Conservation (phyloP, 2,329 filamentous ascomycete species). For the Neoscytalidium dimidiatum region DNA sequence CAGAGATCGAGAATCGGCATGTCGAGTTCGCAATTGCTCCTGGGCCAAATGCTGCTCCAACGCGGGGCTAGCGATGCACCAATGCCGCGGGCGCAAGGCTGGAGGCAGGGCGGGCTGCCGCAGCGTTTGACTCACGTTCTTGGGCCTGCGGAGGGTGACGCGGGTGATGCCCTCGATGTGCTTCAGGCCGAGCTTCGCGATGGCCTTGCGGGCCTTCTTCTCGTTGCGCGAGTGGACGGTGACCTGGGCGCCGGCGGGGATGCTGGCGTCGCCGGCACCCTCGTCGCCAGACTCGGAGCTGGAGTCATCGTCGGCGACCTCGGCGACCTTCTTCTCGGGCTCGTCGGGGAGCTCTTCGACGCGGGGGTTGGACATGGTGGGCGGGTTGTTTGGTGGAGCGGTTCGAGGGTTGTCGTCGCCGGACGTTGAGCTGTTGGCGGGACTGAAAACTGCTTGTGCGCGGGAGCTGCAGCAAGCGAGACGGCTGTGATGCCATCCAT, state of each 20-base stretch:
- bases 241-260: conserved; percentile 83
- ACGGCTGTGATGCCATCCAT: conserved; percentile 17
- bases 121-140: conserved; percentile 80
- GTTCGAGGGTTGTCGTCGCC: conserved; percentile 23
- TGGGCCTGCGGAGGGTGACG: conserved; percentile 95
- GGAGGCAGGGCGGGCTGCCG: background rate
- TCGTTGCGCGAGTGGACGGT: conserved; percentile 98
- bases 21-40: background rate
- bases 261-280: conserved; percentile 59
- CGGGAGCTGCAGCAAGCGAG: conserved; percentile 16
- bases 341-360: conserved; percentile 96
- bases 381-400: conserved; percentile 33
- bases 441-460: conserved; percentile 19
- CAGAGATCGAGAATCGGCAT: background rate
- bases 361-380: conserved; percentile 92
- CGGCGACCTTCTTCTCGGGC: conserved; percentile 74
- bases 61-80: background rate
- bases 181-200: conserved; percentile 96
- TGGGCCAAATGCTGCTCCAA: background rate
- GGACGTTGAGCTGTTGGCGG: conserved; percentile 18
- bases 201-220: conserved; percentile 99
- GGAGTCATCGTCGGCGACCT: conserved; percentile 72
- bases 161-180: conserved; percentile 96
- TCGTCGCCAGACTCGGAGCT: conserved; percentile 78
- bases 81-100: background rate